Base-by-base conservation (phyloP, 129 eudicot genomes). In the Calendula officinalis region DNA sequence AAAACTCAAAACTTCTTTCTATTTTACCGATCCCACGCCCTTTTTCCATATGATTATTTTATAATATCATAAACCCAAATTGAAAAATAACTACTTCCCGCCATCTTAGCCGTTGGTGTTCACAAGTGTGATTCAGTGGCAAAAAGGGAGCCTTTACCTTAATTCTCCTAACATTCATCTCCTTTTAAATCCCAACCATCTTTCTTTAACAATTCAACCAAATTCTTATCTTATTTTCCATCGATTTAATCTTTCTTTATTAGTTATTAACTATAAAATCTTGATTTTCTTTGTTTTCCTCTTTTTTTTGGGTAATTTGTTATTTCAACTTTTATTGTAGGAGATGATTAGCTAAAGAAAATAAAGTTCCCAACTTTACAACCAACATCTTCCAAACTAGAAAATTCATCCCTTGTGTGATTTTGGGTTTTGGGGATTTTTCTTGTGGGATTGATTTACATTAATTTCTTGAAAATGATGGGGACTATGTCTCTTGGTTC, bases 401-500 rank as follows among this genome's bases (percentile, higher is more conserved):
- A 69, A 78, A 80, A 64, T 40, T 64, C 70, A 40, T 52, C 16
- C 70, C 76, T 76, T 69, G 82, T 79, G 76, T 48, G 68, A 61
- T 69, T 56, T 22, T 68, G 63, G 44, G 55, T 71, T 78, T 64
- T 70, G 71, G 46, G 68, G 17, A 41, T 44, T 69, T 71, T 72
- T 58, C 67, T 66, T 30, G 56, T 77, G 65, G 46, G 39, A 57
- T 48, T 43, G 62, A 67, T 73, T 62, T 48, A 63, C 52, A 17
- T 71, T 81, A 22, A 22, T 51, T 70, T 62, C 72, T 81, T 75
- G 70, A 81, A 72, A 77, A 75, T 58, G 80, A 91, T 91, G 95
- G 94, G 86, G 83, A 85, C 90, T 60, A 72, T 87, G 75, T 82
- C 85, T 73, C 78, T 84, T 67, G 68, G 84, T 66, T 81, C 88